Conservation (phyloP, 805 yeast species). For the Metschnikowia santaceciliae region DNA sequence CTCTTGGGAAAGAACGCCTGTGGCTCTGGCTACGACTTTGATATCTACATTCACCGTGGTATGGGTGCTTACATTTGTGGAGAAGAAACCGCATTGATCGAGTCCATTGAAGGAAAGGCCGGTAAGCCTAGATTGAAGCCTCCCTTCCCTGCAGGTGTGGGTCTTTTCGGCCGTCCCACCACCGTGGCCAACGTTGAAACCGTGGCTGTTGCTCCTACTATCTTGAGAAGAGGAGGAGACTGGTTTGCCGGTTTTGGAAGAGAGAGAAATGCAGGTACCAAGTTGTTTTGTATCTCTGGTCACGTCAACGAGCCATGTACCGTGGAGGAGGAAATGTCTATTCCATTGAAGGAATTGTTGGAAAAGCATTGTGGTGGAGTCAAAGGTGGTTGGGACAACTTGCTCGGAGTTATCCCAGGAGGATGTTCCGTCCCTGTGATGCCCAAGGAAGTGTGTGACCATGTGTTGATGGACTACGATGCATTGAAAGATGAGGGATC, state of each 20-base stretch:
- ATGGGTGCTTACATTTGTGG: constrained; percentile 94
- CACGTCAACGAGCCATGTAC: constrained; percentile 92
- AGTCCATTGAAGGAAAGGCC: constrained; percentile 86
- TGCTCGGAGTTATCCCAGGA: constrained; percentile 84
- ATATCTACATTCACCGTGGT: constrained; percentile 82
- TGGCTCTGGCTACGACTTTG: constrained; percentile 82
- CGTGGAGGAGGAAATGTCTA: constrained; percentile 91
- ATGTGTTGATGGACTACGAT: constrained; percentile 82
- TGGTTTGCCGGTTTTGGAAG: constrained; percentile 86
- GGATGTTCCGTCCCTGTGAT: constrained; percentile 85
- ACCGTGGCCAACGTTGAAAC: constrained; percentile 92
- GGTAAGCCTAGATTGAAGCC: constrained; percentile 94
- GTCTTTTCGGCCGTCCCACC: constrained; percentile 85
- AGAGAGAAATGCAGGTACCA: constrained; percentile 80
- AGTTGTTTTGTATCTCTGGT: constrained; percentile 82
- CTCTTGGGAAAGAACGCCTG: constrained; percentile 80
- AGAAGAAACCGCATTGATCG: constrained; percentile 87
- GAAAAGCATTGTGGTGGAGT: constrained; percentile 91
- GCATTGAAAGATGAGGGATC: constrained; percentile 82
- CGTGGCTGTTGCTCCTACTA: constrained; percentile 86
- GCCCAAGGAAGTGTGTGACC: constrained; percentile 62
- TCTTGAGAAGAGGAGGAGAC: constrained; percentile 81
- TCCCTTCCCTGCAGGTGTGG: constrained; percentile 93
- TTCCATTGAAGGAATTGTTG: constrained; percentile 74
- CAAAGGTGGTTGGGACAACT: constrained; percentile 90